Evolutionary conservation across 1,284 basidiomycete species (phyloP), one percentile per base, ranked within the genome.

Genomic region (Heterobasidion annosum): DNA sequence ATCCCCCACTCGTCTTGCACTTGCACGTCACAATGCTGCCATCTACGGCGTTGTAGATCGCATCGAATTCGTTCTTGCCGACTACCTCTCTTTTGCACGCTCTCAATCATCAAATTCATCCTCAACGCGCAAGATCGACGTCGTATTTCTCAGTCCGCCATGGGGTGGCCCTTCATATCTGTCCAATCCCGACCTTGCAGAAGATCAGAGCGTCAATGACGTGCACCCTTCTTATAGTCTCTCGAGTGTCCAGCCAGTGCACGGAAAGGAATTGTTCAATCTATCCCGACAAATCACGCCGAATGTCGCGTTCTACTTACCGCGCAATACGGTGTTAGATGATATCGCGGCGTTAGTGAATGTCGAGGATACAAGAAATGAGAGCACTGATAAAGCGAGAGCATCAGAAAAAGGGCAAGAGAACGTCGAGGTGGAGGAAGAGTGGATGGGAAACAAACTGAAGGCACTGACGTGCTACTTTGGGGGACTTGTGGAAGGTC

Each of bases 31-130:
- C 68, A 99, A 99, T 63, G 95, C 95, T 0, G 72, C 79, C 50
- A 85, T 98, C 56, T 95, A 97, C 64, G 96, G 96, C 33, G 94
- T 99, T 16, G 86, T 87, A 13, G 88, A 98, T 64, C 81, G 91
- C 33, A 99, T 99, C 63, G 91, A 94, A 59, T 98, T 98, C 65
- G 79, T 99, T 46, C 79, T 91, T n/a, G 80, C 78, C 1, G 95
- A 98, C 71, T 97, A 88, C 66, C 66, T 91, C 42, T 76, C 85
- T 6, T 97, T 95, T 65, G 88, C 88, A 1, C 72, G 77, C 15
- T 70, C 83, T 0, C 34, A 35, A 1, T 33, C 34, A 7, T 9
- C 52, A 10, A 47, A 13, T 47, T 47, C 45, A 8, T 10, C 45
- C 25, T 32, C 45, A 10, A 16, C 43, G 48, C 63, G 78, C 25